Percentiles rank a stretch among this genome's conserved stretches.
Evolutionary conservation across 495 filamentous ascomycete species (phyloP).

Genomic region (Penicillium cinerascens): DNA sequence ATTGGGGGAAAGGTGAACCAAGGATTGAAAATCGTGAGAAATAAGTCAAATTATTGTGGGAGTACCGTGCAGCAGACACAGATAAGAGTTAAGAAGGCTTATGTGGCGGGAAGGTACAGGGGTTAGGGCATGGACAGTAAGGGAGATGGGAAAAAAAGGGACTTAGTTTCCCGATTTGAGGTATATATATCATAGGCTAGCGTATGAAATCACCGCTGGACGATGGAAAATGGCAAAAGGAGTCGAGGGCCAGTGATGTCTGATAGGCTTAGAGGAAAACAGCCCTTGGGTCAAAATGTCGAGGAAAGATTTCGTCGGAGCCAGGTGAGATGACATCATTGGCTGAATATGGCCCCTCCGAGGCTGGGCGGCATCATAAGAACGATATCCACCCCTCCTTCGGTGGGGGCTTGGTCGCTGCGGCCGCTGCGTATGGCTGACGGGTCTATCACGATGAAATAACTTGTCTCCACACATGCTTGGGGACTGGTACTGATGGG

Average conservation of each 20-base stretch:
- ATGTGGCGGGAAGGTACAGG: constrained; percentile 11
- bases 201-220: constrained; percentile 17
- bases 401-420: too few relatives aligned
- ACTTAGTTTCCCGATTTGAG: not conserved
- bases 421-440: not conserved
- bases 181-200: constrained; percentile 16
- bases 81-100: not conserved
- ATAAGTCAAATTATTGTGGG: constrained; percentile 2
- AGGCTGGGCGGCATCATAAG: constrained; percentile 21
- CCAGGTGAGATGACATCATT: constrained; percentile 28
- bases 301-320: constrained; percentile 5
- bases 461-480: constrained; percentile 21
- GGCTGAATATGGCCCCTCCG: constrained; percentile 5
- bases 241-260: not conserved
- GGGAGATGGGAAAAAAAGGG: not conserved
- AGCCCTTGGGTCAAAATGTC: constrained; percentile 1
- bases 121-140: constrained; percentile 14
- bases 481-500: constrained; percentile 16
- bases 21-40: constrained; percentile 2
- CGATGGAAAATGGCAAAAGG: constrained; percentile 16
- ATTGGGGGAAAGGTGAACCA: constrained; percentile 2
- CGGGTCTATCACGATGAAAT: constrained; percentile 21
- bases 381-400: constrained; percentile 2
- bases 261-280: constrained; percentile 12
- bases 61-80: not conserved